Base-by-base conservation (phyloP, 139 green algal genomes). In the Chlorella sp. region DNA sequence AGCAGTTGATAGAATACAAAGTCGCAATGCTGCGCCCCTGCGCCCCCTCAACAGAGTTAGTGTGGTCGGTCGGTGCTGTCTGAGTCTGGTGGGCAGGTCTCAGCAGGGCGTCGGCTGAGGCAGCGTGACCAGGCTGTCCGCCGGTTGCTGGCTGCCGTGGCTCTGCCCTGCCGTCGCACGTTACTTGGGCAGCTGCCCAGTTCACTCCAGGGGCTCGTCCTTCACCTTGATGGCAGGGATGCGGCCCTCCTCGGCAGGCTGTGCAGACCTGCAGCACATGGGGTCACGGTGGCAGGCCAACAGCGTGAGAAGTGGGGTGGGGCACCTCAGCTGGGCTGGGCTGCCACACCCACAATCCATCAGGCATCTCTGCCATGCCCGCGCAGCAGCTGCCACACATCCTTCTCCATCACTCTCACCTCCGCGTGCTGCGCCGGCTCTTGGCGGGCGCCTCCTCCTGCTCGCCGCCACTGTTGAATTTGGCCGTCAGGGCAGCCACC, bases 141-240 rank as follows among this genome's bases (percentile, higher is more conserved):
- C 51, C 51, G 51, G 51, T 60, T 16, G 51, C 13, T 11, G 46
- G 13, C 16, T 16, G 51, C 51, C 51, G 13, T 60, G 13, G 13
- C 16, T 3, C 51, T 16, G 16, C 51, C 51, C 51, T 60, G 51
- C 51, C 51, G 16, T 16, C 24, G 9, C 51, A 60, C 51, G 51
- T 60, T 16, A 60, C 51, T 60, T 24, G 9, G 24, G 24, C 51
- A 16, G 51, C 51, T 60, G 51, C 51, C 51, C 51, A 46, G 26
- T 1, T 82, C 76, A 82, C 7, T 8, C 51, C 54, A 54, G 20
- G 8, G 77, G 77, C 77, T 83, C 77, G 0, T 58, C 58, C 58
- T 83, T 83, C 28, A 83, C 77, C 40, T 64, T 30, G 60, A 83
- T 64, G 2, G 77, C 77, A 46, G 77, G 34, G 41, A 83, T 83